phyloP scores from a whole-genome alignment of 495 filamentous ascomycete species.

The Neurospora intermedia region DNA sequence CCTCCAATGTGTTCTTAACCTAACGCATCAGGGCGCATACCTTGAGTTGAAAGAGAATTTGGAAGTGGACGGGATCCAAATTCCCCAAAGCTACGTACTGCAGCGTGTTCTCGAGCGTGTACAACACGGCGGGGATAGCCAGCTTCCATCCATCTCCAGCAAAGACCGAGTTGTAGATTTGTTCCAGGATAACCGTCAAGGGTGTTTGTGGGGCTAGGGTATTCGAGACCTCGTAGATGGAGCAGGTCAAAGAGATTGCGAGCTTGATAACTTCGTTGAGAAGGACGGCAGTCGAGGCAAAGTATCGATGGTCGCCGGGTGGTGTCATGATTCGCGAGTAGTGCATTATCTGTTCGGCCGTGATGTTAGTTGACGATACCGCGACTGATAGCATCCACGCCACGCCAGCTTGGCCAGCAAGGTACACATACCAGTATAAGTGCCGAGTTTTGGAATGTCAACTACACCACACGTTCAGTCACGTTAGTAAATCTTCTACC shows the following conservation, averaged over 20 bases:
- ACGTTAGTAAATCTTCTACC: conserved; percentile 15
- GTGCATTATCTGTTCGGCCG: conserved; percentile 57
- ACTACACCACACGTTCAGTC: conserved; percentile 29
- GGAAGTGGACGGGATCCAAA: conserved; percentile 81
- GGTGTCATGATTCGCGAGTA: conserved; percentile 89
- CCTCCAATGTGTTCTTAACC: not conserved
- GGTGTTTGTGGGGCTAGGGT: conserved; percentile 65
- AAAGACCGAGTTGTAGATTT: conserved; percentile 72
- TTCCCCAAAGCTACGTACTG: conserved; percentile 91
- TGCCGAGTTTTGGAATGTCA: conserved; percentile 70
- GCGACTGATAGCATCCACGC: not conserved
- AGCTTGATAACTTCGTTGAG: conserved; percentile 90
- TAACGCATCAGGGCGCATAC: conserved; percentile 7
- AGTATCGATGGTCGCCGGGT: conserved; percentile 71
- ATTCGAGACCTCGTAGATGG: conserved; percentile 74
- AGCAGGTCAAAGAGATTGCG: conserved; percentile 71
- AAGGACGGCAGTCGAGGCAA: conserved; percentile 89
- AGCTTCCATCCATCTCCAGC: conserved; percentile 95
- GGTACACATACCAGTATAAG: conserved; percentile 53
- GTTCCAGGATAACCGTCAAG: conserved; percentile 65
- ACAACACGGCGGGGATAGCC: conserved; percentile 78
- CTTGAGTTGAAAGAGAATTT: conserved; percentile 87
- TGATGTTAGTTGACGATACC: conserved; percentile 6
- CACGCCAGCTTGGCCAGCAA: not conserved
- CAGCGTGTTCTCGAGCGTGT: conserved; percentile 81